Percentiles rank a stretch among this genome's conserved stretches.
Conservation (phyloP, 345 rosid species). For the Bruguiera gymnorhiza region DNA sequence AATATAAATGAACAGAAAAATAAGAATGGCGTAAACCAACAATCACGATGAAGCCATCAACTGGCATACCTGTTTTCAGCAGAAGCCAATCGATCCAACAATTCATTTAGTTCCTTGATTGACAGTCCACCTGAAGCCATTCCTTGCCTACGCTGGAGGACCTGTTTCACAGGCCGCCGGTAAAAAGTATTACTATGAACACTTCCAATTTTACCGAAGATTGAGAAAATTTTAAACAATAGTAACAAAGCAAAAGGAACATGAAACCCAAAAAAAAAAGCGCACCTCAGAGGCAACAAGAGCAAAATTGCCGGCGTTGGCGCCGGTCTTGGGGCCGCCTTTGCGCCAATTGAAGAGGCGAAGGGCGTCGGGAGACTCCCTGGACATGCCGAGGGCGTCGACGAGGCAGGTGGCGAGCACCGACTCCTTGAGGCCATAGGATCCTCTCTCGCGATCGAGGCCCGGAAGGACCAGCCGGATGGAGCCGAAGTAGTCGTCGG, state of each 20-base stretch:
- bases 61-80: slow-evolving; percentile 63
- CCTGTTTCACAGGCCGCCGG: slow-evolving; percentile 30
- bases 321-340: slow-evolving; percentile 68
- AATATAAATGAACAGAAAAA: too few relatives aligned
- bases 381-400: slow-evolving; percentile 85
- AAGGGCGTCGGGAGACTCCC: slow-evolving; percentile 78
- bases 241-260: too few relatives aligned
- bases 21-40: too few relatives aligned
- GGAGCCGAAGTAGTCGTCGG: slow-evolving; percentile 64
- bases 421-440: slow-evolving; percentile 88
- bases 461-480: slow-evolving; percentile 74
- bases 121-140: slow-evolving; percentile 68
- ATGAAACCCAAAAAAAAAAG: too few relatives aligned
- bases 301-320: slow-evolving; percentile 78
- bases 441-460: slow-evolving; percentile 86
- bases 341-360: slow-evolving; percentile 97
- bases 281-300: slow-evolving; percentile 74
- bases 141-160: slow-evolving; percentile 79
- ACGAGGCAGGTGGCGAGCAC: slow-evolving; percentile 82
- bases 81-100: slow-evolving; percentile 76
- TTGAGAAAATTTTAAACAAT: too few relatives aligned
- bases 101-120: slow-evolving; percentile 67
- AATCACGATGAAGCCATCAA: not conserved
- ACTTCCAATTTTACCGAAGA: not conserved
- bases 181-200: too few relatives aligned